These are phyloP conservation scores for Dipteronia dyeriana DNA, from an alignment of 345 rosid genomes.

Conservation along the genomic window DNA sequence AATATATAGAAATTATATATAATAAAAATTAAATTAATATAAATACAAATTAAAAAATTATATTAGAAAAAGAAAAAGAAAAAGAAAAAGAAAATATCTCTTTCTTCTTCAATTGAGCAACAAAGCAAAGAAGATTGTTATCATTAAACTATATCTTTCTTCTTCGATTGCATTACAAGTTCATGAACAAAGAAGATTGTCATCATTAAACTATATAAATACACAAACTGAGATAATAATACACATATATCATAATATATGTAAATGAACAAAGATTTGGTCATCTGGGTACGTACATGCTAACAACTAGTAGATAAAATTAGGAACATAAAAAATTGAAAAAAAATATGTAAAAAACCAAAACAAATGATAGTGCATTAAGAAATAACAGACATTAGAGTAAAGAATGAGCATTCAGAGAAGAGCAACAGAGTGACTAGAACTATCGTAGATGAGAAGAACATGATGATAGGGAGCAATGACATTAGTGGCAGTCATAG, in stretches of 20 bases:
- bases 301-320: background rate
- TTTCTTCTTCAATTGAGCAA: no score
- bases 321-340: no score
- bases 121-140: no score
- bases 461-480: constrained; percentile 53
- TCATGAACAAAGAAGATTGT: background rate
- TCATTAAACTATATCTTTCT: no score
- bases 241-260: no score
- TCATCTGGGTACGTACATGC: no score
- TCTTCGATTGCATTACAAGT: background rate
- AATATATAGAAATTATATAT: no score
- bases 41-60: no score
- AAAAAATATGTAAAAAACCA: background rate
- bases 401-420: constrained; percentile 16
- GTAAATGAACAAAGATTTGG: background rate
- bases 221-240: background rate
- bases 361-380: no score
- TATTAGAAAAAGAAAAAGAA: no score
- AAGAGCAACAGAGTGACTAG: constrained; percentile 95
- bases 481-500: constrained; percentile 35
- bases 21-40: no score
- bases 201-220: background rate
- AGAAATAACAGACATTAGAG: background rate
- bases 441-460: constrained; percentile 88
- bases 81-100: no score